Evolutionary conservation across 179 eudicot species (phyloP), one percentile per base, ranked within the genome.

Genomic region (Spinacia oleracea): DNA sequence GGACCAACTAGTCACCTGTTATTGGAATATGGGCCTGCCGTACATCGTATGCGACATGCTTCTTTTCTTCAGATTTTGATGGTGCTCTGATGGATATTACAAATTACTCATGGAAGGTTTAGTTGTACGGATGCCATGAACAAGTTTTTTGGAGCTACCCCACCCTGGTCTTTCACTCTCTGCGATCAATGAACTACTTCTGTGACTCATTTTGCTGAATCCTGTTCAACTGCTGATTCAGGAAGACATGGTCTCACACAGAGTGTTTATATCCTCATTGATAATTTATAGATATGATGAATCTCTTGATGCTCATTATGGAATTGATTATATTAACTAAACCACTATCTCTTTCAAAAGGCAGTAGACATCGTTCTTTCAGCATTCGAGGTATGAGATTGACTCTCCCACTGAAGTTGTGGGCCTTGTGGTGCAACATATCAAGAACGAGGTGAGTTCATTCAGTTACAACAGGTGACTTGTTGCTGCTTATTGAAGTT

Each of bases 281-380:
- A 27, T 64, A 45, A 48, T 21, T 78, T n/a, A 56, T 74, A 93
- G 94, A 85, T 93, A 90, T 84, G 98, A 94, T 85, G 98, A 94
- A 74, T 89, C 96, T 78, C 87, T 94, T 63, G 98, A 94, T 87
- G 89, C 69, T 85, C 89, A 70, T 81, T 94, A 77, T 94, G 96
- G 97, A 87, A 80, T 71, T 73, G 69, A 16, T 81, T 94, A 77
- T 79, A 92, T 78, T 77, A 86, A 80, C 82, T 78, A 80, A 81
- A 88, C 78, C 86, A 85, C 15, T 75, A 79, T 29, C 72, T 92
- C 68, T 86, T 94, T 62, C 94, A 96, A 62, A 83, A 87, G 34
- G 98, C 92, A 72, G 81, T 84, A 40, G 85, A 89, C 80, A 62
- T 86, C 82, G 31, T 83, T 75, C 62, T 27, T 46, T 14, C 51